Conservation (phyloP, 768 basidiomycete species). For the Tulasnella calospora region DNA sequence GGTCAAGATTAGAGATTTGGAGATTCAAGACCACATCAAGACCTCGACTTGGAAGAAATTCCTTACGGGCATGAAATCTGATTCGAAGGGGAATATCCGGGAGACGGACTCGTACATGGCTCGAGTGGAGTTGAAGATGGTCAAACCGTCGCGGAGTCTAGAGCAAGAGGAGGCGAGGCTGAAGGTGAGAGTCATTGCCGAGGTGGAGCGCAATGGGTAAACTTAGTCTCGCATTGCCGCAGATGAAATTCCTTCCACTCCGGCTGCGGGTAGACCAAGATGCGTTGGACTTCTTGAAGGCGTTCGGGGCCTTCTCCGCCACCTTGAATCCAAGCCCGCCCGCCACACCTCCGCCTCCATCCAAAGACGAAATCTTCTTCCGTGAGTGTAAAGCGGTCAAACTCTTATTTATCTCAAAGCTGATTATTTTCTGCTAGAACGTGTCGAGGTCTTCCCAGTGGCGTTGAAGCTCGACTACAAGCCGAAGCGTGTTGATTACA, state of each 20-base stretch:
- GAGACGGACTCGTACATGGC: slow-evolving; percentile 94
- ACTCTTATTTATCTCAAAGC: background rate
- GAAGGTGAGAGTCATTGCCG: slow-evolving; percentile 49
- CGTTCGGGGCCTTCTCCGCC: slow-evolving; percentile 86
- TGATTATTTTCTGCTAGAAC: slow-evolving; percentile 49
- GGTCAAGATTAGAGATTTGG: slow-evolving; percentile 63
- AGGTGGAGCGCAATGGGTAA: slow-evolving; percentile 11
- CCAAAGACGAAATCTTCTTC: slow-evolving; percentile 58
- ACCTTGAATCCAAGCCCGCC: slow-evolving; percentile 43
- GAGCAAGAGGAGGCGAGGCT: slow-evolving; percentile 72
- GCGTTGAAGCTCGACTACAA: slow-evolving; percentile 98
- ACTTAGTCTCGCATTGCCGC: slow-evolving; percentile 3
- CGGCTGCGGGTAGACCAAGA: slow-evolving; percentile 96
- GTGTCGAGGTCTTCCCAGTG: slow-evolving; percentile 91
- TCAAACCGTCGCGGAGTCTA: slow-evolving; percentile 65
- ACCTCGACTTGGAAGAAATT: slow-evolving; percentile 99
- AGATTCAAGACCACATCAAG: slow-evolving; percentile 96
- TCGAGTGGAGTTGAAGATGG: slow-evolving; percentile 69
- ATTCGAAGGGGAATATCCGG: slow-evolving; percentile 79
- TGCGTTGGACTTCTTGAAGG: slow-evolving; percentile 95
- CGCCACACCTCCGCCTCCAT: slow-evolving; percentile 34
- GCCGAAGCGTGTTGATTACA: slow-evolving; percentile 92
- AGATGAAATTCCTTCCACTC: slow-evolving; percentile 89
- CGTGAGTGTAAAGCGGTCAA: slow-evolving; percentile 46
- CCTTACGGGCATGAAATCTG: slow-evolving; percentile 75